phyloP scores from a whole-genome alignment of 2,329 filamentous ascomycete species.

The Orbilia quercus region DNA sequence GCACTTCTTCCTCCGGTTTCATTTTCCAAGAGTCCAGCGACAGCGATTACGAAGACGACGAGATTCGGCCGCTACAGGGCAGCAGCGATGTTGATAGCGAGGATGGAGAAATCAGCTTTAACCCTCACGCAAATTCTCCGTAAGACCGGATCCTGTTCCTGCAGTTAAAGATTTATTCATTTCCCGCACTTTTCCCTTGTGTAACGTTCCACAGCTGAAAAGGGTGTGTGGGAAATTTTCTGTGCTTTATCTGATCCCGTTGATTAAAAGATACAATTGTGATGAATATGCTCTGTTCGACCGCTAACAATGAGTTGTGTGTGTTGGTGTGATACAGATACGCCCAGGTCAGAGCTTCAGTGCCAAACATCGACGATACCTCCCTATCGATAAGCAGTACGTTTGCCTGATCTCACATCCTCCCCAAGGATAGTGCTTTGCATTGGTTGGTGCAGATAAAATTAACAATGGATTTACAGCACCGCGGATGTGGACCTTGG shows the following conservation, averaged over 20 bases:
- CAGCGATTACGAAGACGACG: slow-evolving; percentile 12
- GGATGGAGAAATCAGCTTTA: slow-evolving; percentile 26
- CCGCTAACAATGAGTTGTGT: slow-evolving; percentile 47
- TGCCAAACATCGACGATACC: slow-evolving; percentile 78
- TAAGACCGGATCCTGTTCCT: slow-evolving; percentile 12
- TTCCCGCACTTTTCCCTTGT: slow-evolving; percentile 12
- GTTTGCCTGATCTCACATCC: slow-evolving; percentile 14
- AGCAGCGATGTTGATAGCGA: slow-evolving; percentile 29
- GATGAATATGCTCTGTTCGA: slow-evolving; percentile 32
- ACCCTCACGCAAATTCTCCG: slow-evolving; percentile 52
- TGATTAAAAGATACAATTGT: no score
- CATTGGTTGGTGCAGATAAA: slow-evolving; percentile 2
- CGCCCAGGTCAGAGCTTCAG: slow-evolving; percentile 81
- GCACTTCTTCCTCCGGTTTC: slow-evolving; percentile 32
- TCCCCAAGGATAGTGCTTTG: no score
- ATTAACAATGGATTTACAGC: no score
- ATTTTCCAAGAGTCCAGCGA: slow-evolving; percentile 34
- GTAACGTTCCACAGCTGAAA: slow-evolving; percentile 25
- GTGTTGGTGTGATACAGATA: slow-evolving; percentile 65
- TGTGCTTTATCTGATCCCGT: slow-evolving; percentile 51
- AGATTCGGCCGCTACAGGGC: slow-evolving; percentile 19
- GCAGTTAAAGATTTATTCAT: neutral
- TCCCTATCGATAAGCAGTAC: slow-evolving; percentile 79
- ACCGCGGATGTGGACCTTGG: slow-evolving; percentile 85
- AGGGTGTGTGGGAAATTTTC: slow-evolving; percentile 6